These are phyloP conservation scores for Scheffersomyces illinoinensis DNA, from an alignment of 1,139 yeast genomes.

Conservation along the genomic window DNA sequence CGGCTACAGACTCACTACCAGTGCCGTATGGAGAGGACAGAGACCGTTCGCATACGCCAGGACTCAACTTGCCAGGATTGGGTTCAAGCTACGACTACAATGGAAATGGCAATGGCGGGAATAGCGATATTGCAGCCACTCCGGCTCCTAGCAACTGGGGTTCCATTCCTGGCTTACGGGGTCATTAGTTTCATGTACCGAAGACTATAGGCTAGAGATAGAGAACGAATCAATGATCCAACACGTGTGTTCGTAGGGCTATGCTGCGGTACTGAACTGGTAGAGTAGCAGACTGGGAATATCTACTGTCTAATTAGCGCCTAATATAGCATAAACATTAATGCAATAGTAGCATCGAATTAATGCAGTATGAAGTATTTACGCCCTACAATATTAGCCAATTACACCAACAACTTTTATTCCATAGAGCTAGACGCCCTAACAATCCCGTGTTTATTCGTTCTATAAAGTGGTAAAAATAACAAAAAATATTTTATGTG, in stretches of 20 bases:
- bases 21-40: background rate
- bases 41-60: conserved; percentile 2
- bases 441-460: background rate
- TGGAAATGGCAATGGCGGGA: conserved; percentile 1
- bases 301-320: background rate
- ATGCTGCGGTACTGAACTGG: background rate
- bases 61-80: conserved; percentile 26
- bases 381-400: background rate
- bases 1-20: background rate
- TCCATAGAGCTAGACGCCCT: background rate
- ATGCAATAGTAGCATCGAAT: too few relatives aligned
- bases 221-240: background rate
- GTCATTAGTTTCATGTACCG: conserved; percentile 7
- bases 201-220: background rate
- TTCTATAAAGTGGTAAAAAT: background rate
- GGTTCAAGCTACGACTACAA: conserved; percentile 12
- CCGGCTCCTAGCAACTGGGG: conserved; percentile 9
- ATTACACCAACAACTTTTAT: too few relatives aligned
- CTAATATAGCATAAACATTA: background rate
- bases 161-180: conserved; percentile 21
- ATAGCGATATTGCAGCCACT: background rate
- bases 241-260: background rate
- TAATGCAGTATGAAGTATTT: too few relatives aligned
- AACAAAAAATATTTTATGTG: background rate
- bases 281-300: background rate